Conservation (phyloP, 179 eudicot genomes). For the Carnegiea gigantea region DNA sequence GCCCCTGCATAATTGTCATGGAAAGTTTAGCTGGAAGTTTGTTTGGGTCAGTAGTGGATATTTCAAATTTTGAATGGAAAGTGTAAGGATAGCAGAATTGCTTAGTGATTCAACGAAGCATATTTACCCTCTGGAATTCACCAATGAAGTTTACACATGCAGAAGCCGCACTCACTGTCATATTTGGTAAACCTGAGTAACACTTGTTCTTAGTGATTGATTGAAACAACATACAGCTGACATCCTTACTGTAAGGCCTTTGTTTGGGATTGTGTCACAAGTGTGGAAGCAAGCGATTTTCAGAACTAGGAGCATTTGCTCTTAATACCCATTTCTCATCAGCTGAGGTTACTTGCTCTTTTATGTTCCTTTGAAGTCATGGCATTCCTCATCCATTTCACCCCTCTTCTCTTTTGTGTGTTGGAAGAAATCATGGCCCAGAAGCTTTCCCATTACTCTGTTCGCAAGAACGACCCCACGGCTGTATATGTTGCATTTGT, state of each 20-base stretch:
- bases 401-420: slow-evolving; percentile 56
- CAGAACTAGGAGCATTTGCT: slow-evolving; percentile 81
- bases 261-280: slow-evolving; percentile 62
- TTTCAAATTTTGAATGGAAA: background rate
- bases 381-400: slow-evolving; percentile 74
- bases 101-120: slow-evolving; percentile 6
- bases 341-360: slow-evolving; percentile 60
- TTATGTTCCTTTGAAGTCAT: slow-evolving; percentile 65
- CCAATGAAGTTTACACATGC: background rate
- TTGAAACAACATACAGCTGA: slow-evolving; percentile 69
- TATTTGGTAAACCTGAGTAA: background rate
- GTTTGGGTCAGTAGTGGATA: background rate
- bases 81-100: background rate
- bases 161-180: background rate
- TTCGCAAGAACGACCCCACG: slow-evolving; percentile 70
- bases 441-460: slow-evolving; percentile 71
- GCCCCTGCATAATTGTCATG: background rate
- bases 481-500: slow-evolving; percentile 80
- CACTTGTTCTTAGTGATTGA: slow-evolving; percentile 34
- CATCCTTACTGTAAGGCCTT: slow-evolving; percentile 86
- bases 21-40: background rate
- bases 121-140: background rate
- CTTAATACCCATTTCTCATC: slow-evolving; percentile 64
- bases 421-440: slow-evolving; percentile 68
- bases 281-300: slow-evolving; percentile 90